Evolutionary conservation across 2,329 filamentous ascomycete genomes (phyloP), one percentile per base, ranked within the genome.

Genomic region (Cladophialophora exuberans): DNA sequence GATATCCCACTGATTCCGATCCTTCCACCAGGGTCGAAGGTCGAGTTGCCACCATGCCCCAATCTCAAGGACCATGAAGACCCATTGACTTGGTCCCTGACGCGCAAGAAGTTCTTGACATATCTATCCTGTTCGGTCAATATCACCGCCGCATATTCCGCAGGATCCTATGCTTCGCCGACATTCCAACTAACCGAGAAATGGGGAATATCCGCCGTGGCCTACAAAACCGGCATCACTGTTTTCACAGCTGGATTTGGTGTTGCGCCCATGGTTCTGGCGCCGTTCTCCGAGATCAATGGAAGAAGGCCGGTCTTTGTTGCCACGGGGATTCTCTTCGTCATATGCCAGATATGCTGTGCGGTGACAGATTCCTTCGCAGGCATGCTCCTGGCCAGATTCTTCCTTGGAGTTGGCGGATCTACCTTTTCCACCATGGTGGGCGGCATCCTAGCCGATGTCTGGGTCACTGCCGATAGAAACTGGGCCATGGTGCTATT

Each of bases 401-500:
- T 96, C 67, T 79, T 94, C 38, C 81, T 85, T 7, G 92, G 92
- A 1, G 83, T 85, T 15, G 89, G 88, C 6, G 86, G 42, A 43
- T 76, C 73, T 67, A 84, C 82, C 0, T 96, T 95, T 67, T 90
- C 87, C 39, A 94, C 90, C 18, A 93, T 96, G 81, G 88, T 96
- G 0, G 92, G 91, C n/a, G 92, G 92, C 3, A 88, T 97, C 3
- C 87, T 97, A 33, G 87, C 88, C 43, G 92, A 97, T 66, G 83
- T 96, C 54, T 96, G 91, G 75, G 83, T 86, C 36, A 84, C 89
- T 9, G 76, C 88, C 54, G 86, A 88, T 33, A 80, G 93, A 31
- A 96, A 97, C 65, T 90, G 87, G 0, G 89, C 92, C 0, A 96
- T 97, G 93, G 87, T 90, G 0, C 69, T 96, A 0, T 97, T 96